Evolutionary conservation across 2,329 filamentous ascomycete genomes (phyloP).

Genomic region (Cytospora piceae): DNA sequence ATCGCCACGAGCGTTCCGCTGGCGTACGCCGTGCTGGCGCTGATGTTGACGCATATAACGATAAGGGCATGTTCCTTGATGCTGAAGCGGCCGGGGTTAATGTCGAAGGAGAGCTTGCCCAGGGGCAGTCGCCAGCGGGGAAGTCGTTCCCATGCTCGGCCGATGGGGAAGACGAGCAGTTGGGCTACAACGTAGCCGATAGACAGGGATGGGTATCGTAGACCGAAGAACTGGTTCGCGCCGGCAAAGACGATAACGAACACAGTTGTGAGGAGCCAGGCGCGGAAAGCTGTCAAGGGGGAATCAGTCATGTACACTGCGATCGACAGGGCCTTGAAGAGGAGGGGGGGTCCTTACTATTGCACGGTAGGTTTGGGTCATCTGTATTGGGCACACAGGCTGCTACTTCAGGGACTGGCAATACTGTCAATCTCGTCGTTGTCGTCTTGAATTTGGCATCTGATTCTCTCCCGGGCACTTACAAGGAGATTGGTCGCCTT

Average conservation of each 20-base stretch:
- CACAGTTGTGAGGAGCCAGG: conserved; percentile 38
- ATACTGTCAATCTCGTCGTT: background rate
- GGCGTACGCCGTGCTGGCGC: conserved; percentile 36
- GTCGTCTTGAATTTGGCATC: background rate
- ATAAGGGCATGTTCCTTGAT: conserved; percentile 43
- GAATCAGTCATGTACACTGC: background rate
- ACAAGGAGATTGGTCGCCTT: conserved; percentile 44
- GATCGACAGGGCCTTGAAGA: background rate
- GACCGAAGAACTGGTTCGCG: conserved; percentile 42
- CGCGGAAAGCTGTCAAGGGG: conserved; percentile 35
- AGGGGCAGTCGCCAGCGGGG: conserved; percentile 37
- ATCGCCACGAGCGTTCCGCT: conserved; percentile 38
- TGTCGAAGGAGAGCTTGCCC: conserved; percentile 35
- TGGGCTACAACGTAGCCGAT: conserved; percentile 43
- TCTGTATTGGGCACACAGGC: conserved; percentile 43
- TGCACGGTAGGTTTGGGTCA: conserved; percentile 39
- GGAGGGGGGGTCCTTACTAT: conserved; percentile 33
- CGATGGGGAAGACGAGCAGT: conserved; percentile 41
- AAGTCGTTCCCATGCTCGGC: conserved; percentile 39
- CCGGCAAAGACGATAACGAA: conserved; percentile 41
- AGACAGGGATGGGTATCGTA: conserved; percentile 42
- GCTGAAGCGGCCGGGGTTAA: conserved; percentile 38
- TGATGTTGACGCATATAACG: conserved; percentile 41
- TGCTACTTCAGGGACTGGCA: conserved; percentile 42
- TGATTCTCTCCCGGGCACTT: conserved; percentile 18